Conservation (phyloP, 2,329 filamentous ascomycete species). For the Lasiodiplodia hormozganensis region DNA sequence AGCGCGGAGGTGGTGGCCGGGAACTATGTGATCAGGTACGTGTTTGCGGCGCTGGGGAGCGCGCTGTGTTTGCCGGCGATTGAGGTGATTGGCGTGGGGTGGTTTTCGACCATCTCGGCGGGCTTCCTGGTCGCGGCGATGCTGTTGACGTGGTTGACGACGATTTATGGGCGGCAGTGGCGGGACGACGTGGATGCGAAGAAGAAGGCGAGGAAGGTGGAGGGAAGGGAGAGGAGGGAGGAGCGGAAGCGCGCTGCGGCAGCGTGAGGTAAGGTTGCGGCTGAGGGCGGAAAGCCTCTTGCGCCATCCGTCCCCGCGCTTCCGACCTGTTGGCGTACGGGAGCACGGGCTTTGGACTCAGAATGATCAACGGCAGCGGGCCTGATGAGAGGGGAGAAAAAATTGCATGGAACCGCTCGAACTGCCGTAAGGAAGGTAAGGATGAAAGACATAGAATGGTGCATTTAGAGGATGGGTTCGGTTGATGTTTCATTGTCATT, state of each 20-base stretch:
- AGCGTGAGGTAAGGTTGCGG: neutral
- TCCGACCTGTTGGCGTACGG: neutral
- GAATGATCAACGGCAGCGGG: neutral
- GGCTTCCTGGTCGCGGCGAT: constrained; percentile 61
- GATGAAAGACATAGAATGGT: neutral
- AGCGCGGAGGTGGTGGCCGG: constrained; percentile 78
- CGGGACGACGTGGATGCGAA: constrained; percentile 61
- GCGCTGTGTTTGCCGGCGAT: constrained; percentile 77
- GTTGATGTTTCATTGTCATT: neutral
- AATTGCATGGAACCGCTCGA: neutral
- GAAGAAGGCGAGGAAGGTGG: constrained; percentile 48
- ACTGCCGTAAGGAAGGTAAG: neutral
- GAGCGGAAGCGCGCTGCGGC: neutral
- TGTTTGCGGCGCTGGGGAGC: constrained; percentile 74
- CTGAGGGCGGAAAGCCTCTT: neutral
- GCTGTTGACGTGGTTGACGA: constrained; percentile 55
- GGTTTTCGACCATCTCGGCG: constrained; percentile 77
- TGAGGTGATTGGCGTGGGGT: constrained; percentile 77
- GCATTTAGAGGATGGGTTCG: neutral
- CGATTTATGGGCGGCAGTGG: constrained; percentile 60
- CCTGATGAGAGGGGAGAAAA: neutral
- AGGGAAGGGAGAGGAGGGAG: neutral
- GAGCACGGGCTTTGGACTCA: neutral
- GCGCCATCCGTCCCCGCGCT: neutral
- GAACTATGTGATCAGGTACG: constrained; percentile 79